These are phyloP conservation scores for Arthonia radiata DNA, from an alignment of 495 filamentous ascomycete species.

Conservation along the genomic window DNA sequence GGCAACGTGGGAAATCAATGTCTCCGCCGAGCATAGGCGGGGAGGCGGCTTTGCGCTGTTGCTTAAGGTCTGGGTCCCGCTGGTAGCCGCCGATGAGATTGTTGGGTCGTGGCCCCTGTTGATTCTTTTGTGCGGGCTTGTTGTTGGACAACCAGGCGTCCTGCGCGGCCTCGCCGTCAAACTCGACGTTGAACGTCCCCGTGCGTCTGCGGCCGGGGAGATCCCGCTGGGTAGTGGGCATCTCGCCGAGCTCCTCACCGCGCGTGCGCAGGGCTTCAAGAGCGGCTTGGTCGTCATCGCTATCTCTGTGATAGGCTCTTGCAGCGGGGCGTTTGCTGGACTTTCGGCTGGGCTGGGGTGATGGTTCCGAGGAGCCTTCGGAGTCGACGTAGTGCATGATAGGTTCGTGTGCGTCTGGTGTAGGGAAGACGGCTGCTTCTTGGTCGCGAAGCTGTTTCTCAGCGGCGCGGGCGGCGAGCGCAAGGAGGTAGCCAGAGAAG, in stretches of 20 bases:
- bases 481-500: conserved; percentile 35
- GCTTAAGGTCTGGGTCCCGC: conserved; percentile 20
- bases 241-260: conserved; percentile 4
- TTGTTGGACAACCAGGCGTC: conserved; percentile 13
- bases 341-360: too few relatives aligned
- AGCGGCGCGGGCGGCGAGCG: conserved; percentile 48
- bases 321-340: too few relatives aligned
- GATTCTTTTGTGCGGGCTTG: conserved; percentile 19
- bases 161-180: conserved; percentile 17
- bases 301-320: conserved; percentile 24
- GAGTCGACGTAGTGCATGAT: conserved; percentile 35
- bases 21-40: conserved; percentile 73
- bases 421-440: conserved; percentile 43
- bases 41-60: conserved; percentile 26
- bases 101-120: conserved; percentile 9
- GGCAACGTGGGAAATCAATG: conserved; percentile 47
- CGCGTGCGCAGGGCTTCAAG: conserved; percentile 6
- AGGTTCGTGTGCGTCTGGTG: conserved; percentile 33
- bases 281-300: conserved; percentile 14
- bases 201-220: conserved; percentile 22
- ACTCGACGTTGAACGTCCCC: conserved; percentile 23
- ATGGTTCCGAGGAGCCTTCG: too few relatives aligned
- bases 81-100: conserved; percentile 17
- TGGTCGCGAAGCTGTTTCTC: conserved; percentile 48
- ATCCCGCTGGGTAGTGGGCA: conserved; percentile 21